These are phyloP conservation scores for Bacidia rubella DNA, from an alignment of 495 filamentous ascomycete species.

Conservation along the genomic window DNA sequence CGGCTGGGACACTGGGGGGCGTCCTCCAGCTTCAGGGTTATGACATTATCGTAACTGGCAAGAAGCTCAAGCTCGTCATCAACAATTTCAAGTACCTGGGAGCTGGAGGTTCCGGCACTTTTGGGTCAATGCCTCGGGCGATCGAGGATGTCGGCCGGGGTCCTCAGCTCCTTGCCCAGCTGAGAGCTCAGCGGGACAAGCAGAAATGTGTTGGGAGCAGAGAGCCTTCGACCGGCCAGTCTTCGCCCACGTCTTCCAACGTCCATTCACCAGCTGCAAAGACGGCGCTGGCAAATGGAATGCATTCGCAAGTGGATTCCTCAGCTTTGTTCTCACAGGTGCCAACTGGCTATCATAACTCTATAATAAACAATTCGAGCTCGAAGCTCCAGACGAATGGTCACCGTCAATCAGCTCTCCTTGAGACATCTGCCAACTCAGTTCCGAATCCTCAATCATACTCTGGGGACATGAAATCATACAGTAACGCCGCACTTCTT, in stretches of 20 bases:
- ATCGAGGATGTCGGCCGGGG: conserved; percentile 8
- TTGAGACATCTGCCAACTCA: not conserved
- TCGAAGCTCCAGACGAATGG: not conserved
- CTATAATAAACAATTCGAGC: not conserved
- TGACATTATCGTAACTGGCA: conserved; percentile 26
- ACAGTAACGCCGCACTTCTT: not conserved
- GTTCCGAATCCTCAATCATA: not conserved
- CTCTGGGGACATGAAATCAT: not conserved
- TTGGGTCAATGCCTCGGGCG: conserved; percentile 15
- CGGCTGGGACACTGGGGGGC: conserved; percentile 20
- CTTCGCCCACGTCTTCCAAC: not conserved
- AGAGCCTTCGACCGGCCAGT: not conserved
- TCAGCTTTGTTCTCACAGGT: not conserved
- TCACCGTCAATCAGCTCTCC: not conserved
- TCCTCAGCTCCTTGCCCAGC: conserved; percentile 7
- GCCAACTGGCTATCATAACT: not conserved
- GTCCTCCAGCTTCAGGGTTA: conserved; percentile 27
- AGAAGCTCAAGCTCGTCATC: conserved; percentile 23
- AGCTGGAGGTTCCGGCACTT: conserved; percentile 16
- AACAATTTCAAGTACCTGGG: conserved; percentile 26
- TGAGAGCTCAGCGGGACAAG: conserved; percentile 1
- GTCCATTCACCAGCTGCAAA: not conserved
- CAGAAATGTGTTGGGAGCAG: not conserved
- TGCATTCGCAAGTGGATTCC: not conserved
- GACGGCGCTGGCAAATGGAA: not conserved